Evolutionary conservation across 2,329 filamentous ascomycete species (phyloP).

Genomic region (Pleochaeta shiraiana): DNA sequence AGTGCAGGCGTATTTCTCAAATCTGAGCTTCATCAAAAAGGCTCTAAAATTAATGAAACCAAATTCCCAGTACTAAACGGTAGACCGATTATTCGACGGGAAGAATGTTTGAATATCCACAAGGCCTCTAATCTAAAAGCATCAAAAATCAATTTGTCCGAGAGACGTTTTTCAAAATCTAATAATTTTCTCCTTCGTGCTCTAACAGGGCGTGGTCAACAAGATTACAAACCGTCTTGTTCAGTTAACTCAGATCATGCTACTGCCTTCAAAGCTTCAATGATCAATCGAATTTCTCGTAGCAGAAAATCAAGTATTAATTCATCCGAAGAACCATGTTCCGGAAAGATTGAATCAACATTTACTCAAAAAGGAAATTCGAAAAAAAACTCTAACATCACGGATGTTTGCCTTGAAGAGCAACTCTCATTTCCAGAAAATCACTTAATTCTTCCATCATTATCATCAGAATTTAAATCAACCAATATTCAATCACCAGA

Average conservation of each 20-base stretch:
- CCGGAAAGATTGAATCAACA: not conserved
- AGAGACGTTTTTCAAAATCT: conserved; percentile 14
- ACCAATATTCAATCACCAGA: conserved; percentile 4
- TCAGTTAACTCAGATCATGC: not conserved
- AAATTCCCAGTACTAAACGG: conserved; percentile 9
- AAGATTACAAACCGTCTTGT: conserved; percentile 6
- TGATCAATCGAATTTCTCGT: conserved; percentile 13
- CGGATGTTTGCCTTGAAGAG: not conserved
- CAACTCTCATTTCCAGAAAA: not conserved
- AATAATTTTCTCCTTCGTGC: conserved; percentile 17
- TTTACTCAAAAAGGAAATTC: not conserved
- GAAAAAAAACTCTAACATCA: not conserved
- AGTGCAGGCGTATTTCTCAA: conserved; percentile 14
- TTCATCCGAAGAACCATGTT: not conserved
- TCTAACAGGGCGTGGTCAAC: conserved; percentile 9
- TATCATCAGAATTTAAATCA: not conserved
- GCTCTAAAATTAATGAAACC: conserved; percentile 7
- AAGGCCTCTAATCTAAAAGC: conserved; percentile 1
- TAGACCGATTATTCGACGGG: conserved; percentile 5
- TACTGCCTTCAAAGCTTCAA: conserved; percentile 8
- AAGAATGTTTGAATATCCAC: not conserved
- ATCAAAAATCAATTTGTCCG: conserved; percentile 8
- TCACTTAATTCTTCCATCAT: conserved; percentile 1
- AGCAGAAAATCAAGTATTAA: conserved; percentile 7
- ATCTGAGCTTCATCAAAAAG: conserved; percentile 11